These are phyloP conservation scores for Ciborinia camelliae DNA, from an alignment of 2,329 filamentous ascomycete genomes.

Conservation along the genomic window DNA sequence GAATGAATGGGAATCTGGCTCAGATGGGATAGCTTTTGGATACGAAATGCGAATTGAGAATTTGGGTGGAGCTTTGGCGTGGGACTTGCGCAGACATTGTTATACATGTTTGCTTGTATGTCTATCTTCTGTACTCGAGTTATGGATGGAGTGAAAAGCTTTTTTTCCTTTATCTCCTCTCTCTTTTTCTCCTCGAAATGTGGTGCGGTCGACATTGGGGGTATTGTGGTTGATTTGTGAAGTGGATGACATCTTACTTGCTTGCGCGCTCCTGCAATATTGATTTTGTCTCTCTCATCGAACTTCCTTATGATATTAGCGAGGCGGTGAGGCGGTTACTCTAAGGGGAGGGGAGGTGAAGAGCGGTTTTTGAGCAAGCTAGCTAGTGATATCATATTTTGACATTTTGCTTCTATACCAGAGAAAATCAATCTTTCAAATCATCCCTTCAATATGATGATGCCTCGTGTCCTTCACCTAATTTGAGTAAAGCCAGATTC, in stretches of 20 bases:
- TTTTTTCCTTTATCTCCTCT: background rate
- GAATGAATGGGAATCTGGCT: slow-evolving; percentile 4
- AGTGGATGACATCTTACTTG: background rate
- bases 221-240: background rate
- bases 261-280: background rate
- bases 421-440: background rate
- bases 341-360: background rate
- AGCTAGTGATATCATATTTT: background rate
- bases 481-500: too few species aligned
- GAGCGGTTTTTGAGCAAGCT: background rate
- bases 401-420: background rate
- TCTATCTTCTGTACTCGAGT: background rate
- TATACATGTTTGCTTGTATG: background rate
- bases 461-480: too few species aligned
- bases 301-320: background rate
- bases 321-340: background rate
- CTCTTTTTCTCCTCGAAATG: background rate
- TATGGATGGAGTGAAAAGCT: background rate
- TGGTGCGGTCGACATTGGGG: background rate
- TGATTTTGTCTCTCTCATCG: background rate
- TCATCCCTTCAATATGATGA: background rate
- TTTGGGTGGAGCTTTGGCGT: background rate
- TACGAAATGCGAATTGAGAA: background rate
- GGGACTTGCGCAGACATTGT: background rate
- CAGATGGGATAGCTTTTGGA: background rate